These are phyloP conservation scores for Scheffersomyces stambukii DNA, from an alignment of 1,139 yeast genomes.

Conservation along the genomic window DNA sequence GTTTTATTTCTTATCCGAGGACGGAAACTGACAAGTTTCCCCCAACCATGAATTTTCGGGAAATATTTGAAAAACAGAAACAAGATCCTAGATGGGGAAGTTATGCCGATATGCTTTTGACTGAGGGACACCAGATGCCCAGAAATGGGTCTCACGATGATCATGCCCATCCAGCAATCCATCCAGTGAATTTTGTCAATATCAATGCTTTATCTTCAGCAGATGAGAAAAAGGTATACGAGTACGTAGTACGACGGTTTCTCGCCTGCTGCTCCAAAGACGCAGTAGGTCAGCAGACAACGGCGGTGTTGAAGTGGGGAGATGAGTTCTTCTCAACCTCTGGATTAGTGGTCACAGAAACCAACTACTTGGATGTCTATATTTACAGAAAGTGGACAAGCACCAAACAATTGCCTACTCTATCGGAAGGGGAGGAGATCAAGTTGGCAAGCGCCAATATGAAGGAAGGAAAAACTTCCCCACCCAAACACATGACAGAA, in stretches of 20 bases:
- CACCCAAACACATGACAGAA: slow-evolving; percentile 86
- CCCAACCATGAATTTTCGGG: slow-evolving; percentile 60
- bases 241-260: slow-evolving; percentile 80
- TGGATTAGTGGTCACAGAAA: slow-evolving; percentile 69
- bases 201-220: slow-evolving; percentile 31
- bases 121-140: slow-evolving; percentile 51
- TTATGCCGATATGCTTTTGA: slow-evolving; percentile 34
- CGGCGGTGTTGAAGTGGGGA: slow-evolving; percentile 70
- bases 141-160: slow-evolving; percentile 82
- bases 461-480: slow-evolving; percentile 69
- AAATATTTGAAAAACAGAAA: slow-evolving; percentile 57
- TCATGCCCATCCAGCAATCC: slow-evolving; percentile 98
- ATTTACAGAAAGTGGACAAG: slow-evolving; percentile 79
- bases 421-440: slow-evolving; percentile 54
- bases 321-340: slow-evolving; percentile 64
- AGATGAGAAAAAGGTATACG: slow-evolving; percentile 73
- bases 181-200: slow-evolving; percentile 63
- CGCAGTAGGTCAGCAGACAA: slow-evolving; percentile 73
- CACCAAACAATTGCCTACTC: slow-evolving; percentile 60
- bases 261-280: slow-evolving; percentile 91
- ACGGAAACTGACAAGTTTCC: slow-evolving; percentile 95
- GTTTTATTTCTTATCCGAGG: slow-evolving; percentile 91
- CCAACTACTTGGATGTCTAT: slow-evolving; percentile 77
- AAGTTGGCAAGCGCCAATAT: slow-evolving; percentile 52
- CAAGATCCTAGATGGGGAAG: slow-evolving; percentile 47